phyloP scores from a whole-genome alignment of 2,329 filamentous ascomycete species.

The Colletotrichum spaethianum region DNA sequence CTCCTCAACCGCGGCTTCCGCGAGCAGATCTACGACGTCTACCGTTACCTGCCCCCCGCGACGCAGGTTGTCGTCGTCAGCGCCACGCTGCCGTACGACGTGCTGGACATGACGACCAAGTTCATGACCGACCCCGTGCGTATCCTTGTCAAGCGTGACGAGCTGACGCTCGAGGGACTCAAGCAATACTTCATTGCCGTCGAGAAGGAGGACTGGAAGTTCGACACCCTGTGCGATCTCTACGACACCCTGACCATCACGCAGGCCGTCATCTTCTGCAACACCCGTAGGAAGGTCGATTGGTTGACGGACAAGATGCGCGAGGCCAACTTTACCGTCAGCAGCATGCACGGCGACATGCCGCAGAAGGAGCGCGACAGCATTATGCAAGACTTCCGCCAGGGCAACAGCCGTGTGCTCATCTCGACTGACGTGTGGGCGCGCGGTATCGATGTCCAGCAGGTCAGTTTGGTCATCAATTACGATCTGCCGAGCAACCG shows the following conservation, averaged over 20 bases:
- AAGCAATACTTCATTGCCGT: slow-evolving; percentile 99
- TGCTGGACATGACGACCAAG: slow-evolving; percentile 99
- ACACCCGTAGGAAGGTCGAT: slow-evolving; percentile 98
- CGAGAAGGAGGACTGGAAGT: slow-evolving; percentile 99
- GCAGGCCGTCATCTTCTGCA: slow-evolving; percentile 99
- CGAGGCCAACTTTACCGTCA: slow-evolving; percentile 98
- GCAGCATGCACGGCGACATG: slow-evolving; percentile 99
- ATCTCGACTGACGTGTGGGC: slow-evolving; percentile 99
- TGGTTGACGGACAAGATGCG: slow-evolving; percentile 99
- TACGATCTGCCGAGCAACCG: slow-evolving; percentile 98
- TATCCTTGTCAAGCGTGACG: slow-evolving; percentile 98
- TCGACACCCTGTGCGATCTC: slow-evolving; percentile 97
- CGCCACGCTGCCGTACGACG: slow-evolving; percentile 96
- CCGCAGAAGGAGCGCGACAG: slow-evolving; percentile 97
- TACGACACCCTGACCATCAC: slow-evolving; percentile 99
- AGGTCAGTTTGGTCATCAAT: slow-evolving; percentile 98
- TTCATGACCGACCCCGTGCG: slow-evolving; percentile 99
- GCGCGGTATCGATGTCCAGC: slow-evolving; percentile 98
- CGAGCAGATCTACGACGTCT: slow-evolving; percentile 99
- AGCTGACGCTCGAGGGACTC: slow-evolving; percentile 95
- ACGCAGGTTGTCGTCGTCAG: slow-evolving; percentile 99
- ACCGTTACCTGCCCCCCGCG: slow-evolving; percentile 94
- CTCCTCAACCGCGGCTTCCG: slow-evolving; percentile 93
- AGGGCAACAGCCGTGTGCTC: slow-evolving; percentile 94
- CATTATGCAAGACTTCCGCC: slow-evolving; percentile 99